Conservation (phyloP, 192 early-diverging fungal species). For the Oehlia diaphana region DNA sequence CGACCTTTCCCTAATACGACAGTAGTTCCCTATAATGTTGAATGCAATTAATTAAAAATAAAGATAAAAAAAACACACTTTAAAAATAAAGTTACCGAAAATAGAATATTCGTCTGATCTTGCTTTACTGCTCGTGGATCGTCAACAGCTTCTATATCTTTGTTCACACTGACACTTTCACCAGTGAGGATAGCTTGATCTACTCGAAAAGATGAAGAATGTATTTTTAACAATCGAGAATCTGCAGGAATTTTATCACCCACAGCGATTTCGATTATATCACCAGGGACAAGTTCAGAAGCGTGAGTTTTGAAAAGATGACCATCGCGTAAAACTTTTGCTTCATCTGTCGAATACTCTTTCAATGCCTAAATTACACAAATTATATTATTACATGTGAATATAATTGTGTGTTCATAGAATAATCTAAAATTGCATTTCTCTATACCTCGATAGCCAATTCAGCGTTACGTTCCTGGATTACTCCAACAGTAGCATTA, state of each 20-base stretch:
- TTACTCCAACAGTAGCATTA: constrained; percentile 95
- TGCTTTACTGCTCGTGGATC: constrained; percentile 87
- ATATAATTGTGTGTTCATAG: not conserved
- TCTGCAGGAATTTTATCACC: constrained; percentile 98
- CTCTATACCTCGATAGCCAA: constrained; percentile 86
- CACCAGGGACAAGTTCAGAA: constrained; percentile 91
- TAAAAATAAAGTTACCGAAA: constrained; percentile 62
- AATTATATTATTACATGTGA: not conserved
- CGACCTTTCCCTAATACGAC: constrained; percentile 87
- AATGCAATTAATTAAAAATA: constrained; percentile 57
- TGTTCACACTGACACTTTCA: constrained; percentile 89
- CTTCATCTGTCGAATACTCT: constrained; percentile 96
- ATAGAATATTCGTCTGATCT: constrained; percentile 96
- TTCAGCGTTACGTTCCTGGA: constrained; percentile 96
- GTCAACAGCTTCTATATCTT: constrained; percentile 61
- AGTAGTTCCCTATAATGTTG: constrained; percentile 69
- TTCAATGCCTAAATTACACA: constrained; percentile 69
- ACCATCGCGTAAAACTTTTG: constrained; percentile 85
- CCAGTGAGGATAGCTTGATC: constrained; percentile 97
- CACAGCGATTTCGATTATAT: constrained; percentile 87
- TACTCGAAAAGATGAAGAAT: constrained; percentile 83
- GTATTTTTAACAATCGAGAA: constrained; percentile 77
- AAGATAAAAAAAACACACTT: constrained; percentile 61
- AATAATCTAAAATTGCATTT: not conserved
- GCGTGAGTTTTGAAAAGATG: constrained; percentile 65